These are phyloP conservation scores for Stevia rebaudiana DNA, from an alignment of 140 eudicot genomes.

Conservation along the genomic window DNA sequence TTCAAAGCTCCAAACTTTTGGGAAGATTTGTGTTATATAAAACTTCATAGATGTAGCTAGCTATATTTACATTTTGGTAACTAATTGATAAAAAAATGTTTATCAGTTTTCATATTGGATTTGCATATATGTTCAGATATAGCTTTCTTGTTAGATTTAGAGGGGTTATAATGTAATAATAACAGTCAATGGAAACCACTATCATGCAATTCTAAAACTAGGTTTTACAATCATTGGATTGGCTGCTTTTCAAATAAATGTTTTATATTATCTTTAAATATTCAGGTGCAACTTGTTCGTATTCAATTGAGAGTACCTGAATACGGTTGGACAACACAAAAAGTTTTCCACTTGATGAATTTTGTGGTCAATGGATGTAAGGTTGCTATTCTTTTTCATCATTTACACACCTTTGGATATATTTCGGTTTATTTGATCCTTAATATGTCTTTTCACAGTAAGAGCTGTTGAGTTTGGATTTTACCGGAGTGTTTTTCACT, in stretches of 20 bases:
- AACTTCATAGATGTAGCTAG: neutral
- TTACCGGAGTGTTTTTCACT: conserved; percentile 40
- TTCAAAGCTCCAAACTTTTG: neutral
- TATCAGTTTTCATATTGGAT: neutral
- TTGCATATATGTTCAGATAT: neutral
- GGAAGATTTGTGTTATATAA: neutral
- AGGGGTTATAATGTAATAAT: neutral
- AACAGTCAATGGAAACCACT: neutral
- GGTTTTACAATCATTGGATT: neutral
- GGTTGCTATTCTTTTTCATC: conserved; percentile 26
- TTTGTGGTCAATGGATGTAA: conserved; percentile 77
- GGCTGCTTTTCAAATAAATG: neutral
- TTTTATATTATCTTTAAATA: neutral
- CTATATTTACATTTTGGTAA: neutral
- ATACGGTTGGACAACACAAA: conserved; percentile 90
- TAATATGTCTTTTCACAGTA: conserved; percentile 33
- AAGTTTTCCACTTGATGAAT: conserved; percentile 85
- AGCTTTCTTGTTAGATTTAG: neutral
- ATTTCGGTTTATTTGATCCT: conserved; percentile 7
- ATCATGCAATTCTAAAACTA: neutral
- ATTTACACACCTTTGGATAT: neutral
- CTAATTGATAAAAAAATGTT: neutral
- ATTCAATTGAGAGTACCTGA: conserved; percentile 76
- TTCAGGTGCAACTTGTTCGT: conserved; percentile 69
- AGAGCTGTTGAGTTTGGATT: conserved; percentile 63